Evolutionary conservation across 2,329 filamentous ascomycete species (phyloP), one percentile per base, ranked within the genome.

Genomic region (Falciphora oryzae): DNA sequence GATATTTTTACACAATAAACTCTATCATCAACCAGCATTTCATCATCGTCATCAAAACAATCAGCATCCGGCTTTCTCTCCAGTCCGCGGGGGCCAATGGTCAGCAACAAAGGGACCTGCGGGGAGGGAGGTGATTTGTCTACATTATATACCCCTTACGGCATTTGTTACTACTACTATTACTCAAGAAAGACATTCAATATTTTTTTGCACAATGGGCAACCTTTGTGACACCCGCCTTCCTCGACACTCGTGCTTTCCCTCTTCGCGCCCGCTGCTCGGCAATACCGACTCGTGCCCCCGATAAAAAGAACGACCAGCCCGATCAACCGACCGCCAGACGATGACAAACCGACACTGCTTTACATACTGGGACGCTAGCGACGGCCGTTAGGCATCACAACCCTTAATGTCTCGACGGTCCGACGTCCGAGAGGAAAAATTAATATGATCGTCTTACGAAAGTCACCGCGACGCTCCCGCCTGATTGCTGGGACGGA

Each of bases 81-180:
- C 61, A 32, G 61, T 57, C 61, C 61, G 29, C 25, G 50, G 61
- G 38, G 38, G 38, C 11, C 38, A 50, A 57, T 25, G 28, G 22
- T n/a, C 29, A 57, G 44, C 50, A 63, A 31, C 61, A 31, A 63
- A 18, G 44, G 44, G 61, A 57, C 61, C 53, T n/a, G 35, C n/a
- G 27, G 32, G 50, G 53, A 32, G 50, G 50, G 44, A 32, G 29
- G 29, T 32, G 61, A 22, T 35, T 50, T 50, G 38, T 50, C 38
- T 63, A 63, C 61, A 57, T 63, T 63, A 63, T 63, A 63, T 57
- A 53, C 61, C 61, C 38, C 50, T 38, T 38, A 31, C 50, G n/a
- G 31, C 58, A 61, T 66, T 63, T 25, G 60, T 64, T 57, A 59
- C 50, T 57, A 35, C 32, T 35, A 35, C 11, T 35, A 50, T 16